Conservation (phyloP, 2,329 filamentous ascomycete species). For the Reticulascus tulasneorum region DNA sequence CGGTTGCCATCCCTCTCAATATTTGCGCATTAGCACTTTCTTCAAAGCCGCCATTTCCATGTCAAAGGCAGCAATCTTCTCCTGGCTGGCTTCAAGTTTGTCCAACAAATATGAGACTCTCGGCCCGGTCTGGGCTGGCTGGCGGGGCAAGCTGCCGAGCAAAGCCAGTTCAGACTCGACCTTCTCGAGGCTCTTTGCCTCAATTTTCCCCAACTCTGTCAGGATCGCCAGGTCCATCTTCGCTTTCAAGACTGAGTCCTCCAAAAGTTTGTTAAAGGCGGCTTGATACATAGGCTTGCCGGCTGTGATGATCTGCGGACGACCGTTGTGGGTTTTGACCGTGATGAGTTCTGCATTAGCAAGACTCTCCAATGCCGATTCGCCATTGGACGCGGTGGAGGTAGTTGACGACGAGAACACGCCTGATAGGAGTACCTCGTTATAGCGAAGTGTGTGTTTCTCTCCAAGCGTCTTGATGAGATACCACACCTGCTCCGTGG, state of each 20-base stretch:
- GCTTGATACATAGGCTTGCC: slow-evolving; percentile 84
- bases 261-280: slow-evolving; percentile 69
- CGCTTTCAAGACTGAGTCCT: slow-evolving; percentile 69
- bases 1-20: too few species aligned
- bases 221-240: slow-evolving; percentile 70
- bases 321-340: slow-evolving; percentile 67
- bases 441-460: slow-evolving; percentile 71
- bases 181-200: slow-evolving; percentile 72
- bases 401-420: slow-evolving; percentile 62
- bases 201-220: slow-evolving; percentile 64
- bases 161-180: slow-evolving; percentile 72
- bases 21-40: slow-evolving; percentile 54
- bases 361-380: slow-evolving; percentile 72
- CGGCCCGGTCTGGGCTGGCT: slow-evolving; percentile 63
- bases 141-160: slow-evolving; percentile 66
- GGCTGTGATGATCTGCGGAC: slow-evolving; percentile 72
- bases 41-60: slow-evolving; percentile 67
- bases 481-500: slow-evolving; percentile 83
- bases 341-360: slow-evolving; percentile 83
- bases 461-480: slow-evolving; percentile 74
- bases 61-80: slow-evolving; percentile 71
- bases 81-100: slow-evolving; percentile 72
- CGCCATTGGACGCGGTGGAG: slow-evolving; percentile 54
- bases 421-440: slow-evolving; percentile 74
- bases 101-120: slow-evolving; percentile 68